Conservation (phyloP, 352 stramenopile species). For the Peronospora destructor region DNA sequence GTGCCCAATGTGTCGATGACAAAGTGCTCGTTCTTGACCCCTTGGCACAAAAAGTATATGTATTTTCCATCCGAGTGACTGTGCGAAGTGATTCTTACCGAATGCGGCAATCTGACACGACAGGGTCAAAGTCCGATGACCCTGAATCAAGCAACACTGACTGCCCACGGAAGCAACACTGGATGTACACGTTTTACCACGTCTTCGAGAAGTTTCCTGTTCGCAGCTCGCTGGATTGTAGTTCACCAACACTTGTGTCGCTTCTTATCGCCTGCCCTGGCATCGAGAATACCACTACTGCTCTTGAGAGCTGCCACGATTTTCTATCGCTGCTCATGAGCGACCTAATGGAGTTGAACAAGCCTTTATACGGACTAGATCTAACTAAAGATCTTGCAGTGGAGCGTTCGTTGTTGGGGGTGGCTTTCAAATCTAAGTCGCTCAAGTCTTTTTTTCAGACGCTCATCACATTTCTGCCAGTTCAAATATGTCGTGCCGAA, state of each 20-base stretch:
- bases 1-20: conserved; percentile 22
- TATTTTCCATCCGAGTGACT: conserved; percentile 29
- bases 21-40: conserved; percentile 36
- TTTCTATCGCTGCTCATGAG: conserved; percentile 37
- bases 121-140: background rate
- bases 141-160: background rate
- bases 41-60: conserved; percentile 14
- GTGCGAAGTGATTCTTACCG: conserved; percentile 54
- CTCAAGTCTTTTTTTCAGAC: conserved; percentile 30
- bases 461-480: conserved; percentile 57
- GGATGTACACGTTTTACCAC: conserved; percentile 8
- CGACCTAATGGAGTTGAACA: conserved; percentile 33
- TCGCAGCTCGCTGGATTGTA: background rate
- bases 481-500: conserved; percentile 69
- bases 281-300: background rate
- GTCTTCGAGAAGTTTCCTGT: conserved; percentile 4
- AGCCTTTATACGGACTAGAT: conserved; percentile 30
- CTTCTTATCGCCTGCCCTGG: conserved; percentile 11
- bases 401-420: background rate
- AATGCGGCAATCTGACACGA: conserved; percentile 29
- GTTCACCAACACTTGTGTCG: background rate
- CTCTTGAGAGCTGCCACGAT: conserved; percentile 16
- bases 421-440: conserved; percentile 8
- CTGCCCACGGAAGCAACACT: conserved; percentile 22
- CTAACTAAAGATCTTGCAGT: conserved; percentile 17